Evolutionary conservation across 164 flowering plant species (phyloP).

Genomic region (Vitis labrusca): DNA sequence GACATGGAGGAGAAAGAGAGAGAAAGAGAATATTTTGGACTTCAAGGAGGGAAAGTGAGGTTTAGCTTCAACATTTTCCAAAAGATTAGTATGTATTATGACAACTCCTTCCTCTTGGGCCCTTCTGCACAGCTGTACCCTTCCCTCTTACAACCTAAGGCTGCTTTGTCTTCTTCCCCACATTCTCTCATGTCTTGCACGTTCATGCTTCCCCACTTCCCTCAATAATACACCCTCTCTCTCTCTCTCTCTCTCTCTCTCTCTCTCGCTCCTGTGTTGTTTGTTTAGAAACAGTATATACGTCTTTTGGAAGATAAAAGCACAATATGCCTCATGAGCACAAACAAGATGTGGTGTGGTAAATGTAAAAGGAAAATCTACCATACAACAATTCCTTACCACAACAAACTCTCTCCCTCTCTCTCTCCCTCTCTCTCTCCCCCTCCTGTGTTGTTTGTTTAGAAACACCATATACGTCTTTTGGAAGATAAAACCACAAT

Average conservation of each 20-base stretch:
- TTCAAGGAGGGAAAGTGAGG: too few species aligned
- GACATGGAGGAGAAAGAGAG: too few species aligned
- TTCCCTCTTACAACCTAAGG: slow-evolving; percentile 15
- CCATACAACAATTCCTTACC: too few species aligned
- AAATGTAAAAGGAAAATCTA: too few species aligned
- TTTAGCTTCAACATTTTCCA: background rate
- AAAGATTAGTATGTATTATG: slow-evolving; percentile 1
- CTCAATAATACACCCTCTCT: slow-evolving; percentile 14
- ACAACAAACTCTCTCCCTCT: too few species aligned
- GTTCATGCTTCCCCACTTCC: slow-evolving; percentile 10
- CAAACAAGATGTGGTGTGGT: too few species aligned
- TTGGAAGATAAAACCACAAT: too few species aligned
- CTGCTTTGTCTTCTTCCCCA: slow-evolving; percentile 19
- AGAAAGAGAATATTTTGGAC: too few species aligned
- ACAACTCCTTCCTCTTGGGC: slow-evolving; percentile 1
- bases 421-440: too few species aligned
- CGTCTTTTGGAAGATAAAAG: too few species aligned
- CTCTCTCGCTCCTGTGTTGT: slow-evolving; percentile 1
- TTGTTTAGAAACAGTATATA: background rate
- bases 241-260: background rate
- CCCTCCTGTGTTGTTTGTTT: background rate
- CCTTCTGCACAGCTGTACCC: slow-evolving; percentile 22
- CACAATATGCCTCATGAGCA: too few species aligned
- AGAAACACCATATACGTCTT: background rate
- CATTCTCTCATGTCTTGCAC: slow-evolving; percentile 20